A percentile compares a stretch with the other conserved stretches of the same genome.
Conservation (phyloP, 2,329 filamentous ascomycete genomes). For the Fusarium albosuccineum region DNA sequence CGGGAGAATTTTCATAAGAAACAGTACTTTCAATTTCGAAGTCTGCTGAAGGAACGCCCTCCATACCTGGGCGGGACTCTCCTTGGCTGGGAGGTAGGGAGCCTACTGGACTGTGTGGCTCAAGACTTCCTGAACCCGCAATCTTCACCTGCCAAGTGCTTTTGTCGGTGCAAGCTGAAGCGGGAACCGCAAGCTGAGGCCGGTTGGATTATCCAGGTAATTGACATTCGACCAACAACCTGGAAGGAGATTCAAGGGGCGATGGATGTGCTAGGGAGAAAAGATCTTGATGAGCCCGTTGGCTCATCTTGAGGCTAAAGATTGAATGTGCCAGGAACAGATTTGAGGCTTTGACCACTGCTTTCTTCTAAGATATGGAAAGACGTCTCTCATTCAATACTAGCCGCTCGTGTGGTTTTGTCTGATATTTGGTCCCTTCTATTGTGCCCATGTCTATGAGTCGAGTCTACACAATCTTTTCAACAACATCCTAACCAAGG, state of each 20-base stretch:
- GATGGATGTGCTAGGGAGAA: constrained; percentile 44
- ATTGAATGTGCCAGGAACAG: background rate
- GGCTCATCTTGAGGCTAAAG: constrained; percentile 1
- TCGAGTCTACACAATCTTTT: background rate
- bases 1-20: constrained; percentile 63
- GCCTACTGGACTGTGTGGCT: constrained; percentile 43
- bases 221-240: constrained; percentile 43
- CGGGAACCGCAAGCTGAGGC: constrained; percentile 35
- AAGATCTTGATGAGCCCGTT: constrained; percentile 44
- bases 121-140: constrained; percentile 39
- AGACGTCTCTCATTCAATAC: background rate
- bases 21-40: constrained; percentile 74
- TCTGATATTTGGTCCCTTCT: background rate
- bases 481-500: background rate
- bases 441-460: background rate
- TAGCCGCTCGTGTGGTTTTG: background rate
- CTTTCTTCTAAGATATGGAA: constrained; percentile 5
- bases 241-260: constrained; percentile 49
- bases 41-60: constrained; percentile 70
- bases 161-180: constrained; percentile 49
- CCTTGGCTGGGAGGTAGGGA: constrained; percentile 45
- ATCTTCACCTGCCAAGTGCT: constrained; percentile 46
- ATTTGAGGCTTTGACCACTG: background rate
- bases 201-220: constrained; percentile 44
- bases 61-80: constrained; percentile 60